Evolutionary conservation across 2,329 filamentous ascomycete species (phyloP).

Genomic region (Gaeumannomyces sp.): DNA sequence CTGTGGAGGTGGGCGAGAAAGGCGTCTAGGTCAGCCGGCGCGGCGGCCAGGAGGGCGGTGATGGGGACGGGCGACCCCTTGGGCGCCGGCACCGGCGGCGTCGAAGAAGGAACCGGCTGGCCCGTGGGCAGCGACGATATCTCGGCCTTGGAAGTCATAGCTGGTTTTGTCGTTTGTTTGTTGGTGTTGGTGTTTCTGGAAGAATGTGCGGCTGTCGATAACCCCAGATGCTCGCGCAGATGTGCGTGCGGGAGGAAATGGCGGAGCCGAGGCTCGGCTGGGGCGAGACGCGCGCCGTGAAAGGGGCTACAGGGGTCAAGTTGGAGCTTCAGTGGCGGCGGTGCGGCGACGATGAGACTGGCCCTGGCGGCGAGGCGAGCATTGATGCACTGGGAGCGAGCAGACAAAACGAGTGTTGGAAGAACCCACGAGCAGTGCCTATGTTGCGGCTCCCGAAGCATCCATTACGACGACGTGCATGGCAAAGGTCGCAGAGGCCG

Average conservation of each 20-base stretch:
- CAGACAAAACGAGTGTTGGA: background rate
- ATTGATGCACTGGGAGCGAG: background rate
- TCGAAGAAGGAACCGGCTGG: conserved; percentile 18
- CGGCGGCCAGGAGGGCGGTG: conserved; percentile 25
- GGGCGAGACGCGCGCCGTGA: background rate
- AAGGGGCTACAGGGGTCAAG: background rate
- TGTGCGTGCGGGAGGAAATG: background rate
- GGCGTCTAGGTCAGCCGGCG: conserved; percentile 40
- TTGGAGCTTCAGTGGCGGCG: background rate
- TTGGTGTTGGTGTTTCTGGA: background rate
- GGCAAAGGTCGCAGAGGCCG: background rate
- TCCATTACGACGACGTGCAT: background rate
- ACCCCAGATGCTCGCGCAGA: background rate
- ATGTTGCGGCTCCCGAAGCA: background rate
- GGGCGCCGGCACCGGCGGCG: conserved; percentile 12
- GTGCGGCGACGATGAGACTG: background rate
- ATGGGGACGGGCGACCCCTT: conserved; percentile 16
- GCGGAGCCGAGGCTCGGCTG: background rate
- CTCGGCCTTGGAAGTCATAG: conserved; percentile 10
- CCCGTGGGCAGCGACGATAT: conserved; percentile 22
- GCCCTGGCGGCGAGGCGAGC: no score
- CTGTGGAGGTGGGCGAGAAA: conserved; percentile 52
- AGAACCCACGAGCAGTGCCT: no score
- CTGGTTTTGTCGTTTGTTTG: conserved; percentile 6
- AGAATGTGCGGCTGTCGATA: background rate